These are phyloP conservation scores for Paratinospora sagittata DNA, from an alignment of 164 flowering plant species.

Conservation along the genomic window DNA sequence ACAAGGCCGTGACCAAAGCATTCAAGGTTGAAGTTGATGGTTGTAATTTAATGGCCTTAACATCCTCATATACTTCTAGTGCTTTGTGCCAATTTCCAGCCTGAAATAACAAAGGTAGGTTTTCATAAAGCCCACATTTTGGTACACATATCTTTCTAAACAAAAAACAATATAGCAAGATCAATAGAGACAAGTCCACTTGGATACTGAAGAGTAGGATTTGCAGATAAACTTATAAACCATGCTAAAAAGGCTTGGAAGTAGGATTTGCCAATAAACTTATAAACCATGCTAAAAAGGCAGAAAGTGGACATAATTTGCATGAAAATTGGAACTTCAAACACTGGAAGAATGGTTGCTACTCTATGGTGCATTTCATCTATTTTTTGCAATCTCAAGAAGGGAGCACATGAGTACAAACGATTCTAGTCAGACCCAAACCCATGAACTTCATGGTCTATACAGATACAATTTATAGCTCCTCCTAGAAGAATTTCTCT, in stretches of 20 bases:
- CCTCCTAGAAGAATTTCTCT: neutral
- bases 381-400: neutral
- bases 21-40: slow-evolving; percentile 80
- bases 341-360: neutral
- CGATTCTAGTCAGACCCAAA: neutral
- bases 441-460: neutral
- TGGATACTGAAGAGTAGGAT: neutral
- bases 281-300: neutral
- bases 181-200: neutral
- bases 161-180: neutral
- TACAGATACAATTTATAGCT: neutral
- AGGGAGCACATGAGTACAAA: neutral
- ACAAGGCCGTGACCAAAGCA: slow-evolving; percentile 84
- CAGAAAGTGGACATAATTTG: neutral
- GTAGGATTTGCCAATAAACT: no score
- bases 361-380: neutral
- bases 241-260: no score
- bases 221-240: no score
- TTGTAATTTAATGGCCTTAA: slow-evolving; percentile 50
- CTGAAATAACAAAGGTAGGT: slow-evolving; percentile 32
- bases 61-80: slow-evolving; percentile 63
- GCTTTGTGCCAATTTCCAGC: slow-evolving; percentile 85
- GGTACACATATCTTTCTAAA: neutral
- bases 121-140: neutral
- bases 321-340: neutral